phyloP scores from a whole-genome alignment of 768 basidiomycete species.

The Mycena albidolilacea region DNA sequence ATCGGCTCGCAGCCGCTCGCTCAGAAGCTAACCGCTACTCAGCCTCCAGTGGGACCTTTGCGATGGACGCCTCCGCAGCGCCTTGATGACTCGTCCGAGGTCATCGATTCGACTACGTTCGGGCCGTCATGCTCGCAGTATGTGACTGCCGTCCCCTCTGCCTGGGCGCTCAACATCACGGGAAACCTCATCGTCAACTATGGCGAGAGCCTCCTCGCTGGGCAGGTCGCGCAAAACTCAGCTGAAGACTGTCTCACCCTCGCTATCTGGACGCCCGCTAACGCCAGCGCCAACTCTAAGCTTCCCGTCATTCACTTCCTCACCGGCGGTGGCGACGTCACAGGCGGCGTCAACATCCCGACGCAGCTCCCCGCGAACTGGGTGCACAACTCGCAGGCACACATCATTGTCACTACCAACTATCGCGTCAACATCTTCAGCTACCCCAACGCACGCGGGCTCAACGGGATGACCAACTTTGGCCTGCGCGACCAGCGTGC shows the following conservation, averaged over 20 bases:
- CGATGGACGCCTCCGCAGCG: background rate
- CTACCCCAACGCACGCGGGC: slow-evolving; percentile 5
- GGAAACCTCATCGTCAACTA: slow-evolving; percentile 8
- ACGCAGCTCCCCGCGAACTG: slow-evolving; percentile 1
- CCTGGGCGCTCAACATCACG: slow-evolving; percentile 7
- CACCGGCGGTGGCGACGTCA: slow-evolving; percentile 5
- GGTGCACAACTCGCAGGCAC: slow-evolving; percentile 3
- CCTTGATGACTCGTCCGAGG: slow-evolving; percentile 4
- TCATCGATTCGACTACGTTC: slow-evolving; percentile 3
- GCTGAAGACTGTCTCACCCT: slow-evolving; percentile 5
- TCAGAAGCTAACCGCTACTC: slow-evolving; percentile 6
- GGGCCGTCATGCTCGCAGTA: slow-evolving; percentile 5
- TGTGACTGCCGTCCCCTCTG: slow-evolving; percentile 1
- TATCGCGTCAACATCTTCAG: slow-evolving; percentile 4
- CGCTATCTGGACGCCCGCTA: slow-evolving; percentile 5
- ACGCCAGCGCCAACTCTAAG: background rate
- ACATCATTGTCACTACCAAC: slow-evolving; percentile 4
- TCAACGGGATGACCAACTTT: background rate
- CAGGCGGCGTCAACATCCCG: slow-evolving; percentile 1
- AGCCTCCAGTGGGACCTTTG: slow-evolving; percentile 4
- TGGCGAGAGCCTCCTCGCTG: background rate
- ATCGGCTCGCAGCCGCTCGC: background rate
- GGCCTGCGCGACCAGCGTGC: slow-evolving; percentile 1
- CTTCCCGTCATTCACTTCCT: slow-evolving; percentile 7
- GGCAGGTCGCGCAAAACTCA: slow-evolving; percentile 5